These are phyloP conservation scores for Artemisia argyi DNA, from an alignment of 129 eudicot genomes.

Conservation along the genomic window DNA sequence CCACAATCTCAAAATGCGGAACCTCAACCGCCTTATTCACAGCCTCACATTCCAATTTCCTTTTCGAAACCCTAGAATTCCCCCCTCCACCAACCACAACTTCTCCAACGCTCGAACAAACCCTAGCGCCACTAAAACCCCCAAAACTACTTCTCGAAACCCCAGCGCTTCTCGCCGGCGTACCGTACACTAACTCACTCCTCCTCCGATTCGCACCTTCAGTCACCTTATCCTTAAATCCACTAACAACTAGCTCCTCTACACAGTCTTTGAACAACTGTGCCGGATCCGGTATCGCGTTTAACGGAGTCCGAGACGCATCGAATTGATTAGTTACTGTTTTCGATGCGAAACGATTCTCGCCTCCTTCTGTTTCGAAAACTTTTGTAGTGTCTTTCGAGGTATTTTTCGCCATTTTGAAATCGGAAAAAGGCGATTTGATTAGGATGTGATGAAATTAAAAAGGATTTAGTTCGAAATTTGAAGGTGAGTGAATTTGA, in stretches of 20 bases:
- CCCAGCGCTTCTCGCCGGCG: conserved; percentile 52
- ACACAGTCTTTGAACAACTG: conserved; percentile 42
- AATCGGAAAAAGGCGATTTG: background rate
- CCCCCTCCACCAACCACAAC: conserved; percentile 31
- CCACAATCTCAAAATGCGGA: conserved; percentile 66
- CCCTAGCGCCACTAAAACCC: conserved; percentile 43
- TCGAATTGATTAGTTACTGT: conserved; percentile 9
- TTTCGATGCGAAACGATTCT: conserved; percentile 37
- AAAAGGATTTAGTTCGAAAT: background rate
- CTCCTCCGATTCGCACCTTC: conserved; percentile 28
- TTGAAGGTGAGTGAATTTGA: background rate
- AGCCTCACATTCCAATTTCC: conserved; percentile 37
- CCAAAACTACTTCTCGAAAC: conserved; percentile 39
- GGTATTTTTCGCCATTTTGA: conserved; percentile 35
- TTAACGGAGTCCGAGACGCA: conserved; percentile 51
- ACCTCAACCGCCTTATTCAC: conserved; percentile 34
- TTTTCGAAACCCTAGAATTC: conserved; percentile 55
- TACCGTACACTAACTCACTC: conserved; percentile 51
- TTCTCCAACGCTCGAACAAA: conserved; percentile 34
- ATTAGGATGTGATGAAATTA: background rate
- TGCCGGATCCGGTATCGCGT: conserved; percentile 66
- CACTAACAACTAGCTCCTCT: conserved; percentile 22
- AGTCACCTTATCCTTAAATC: conserved; percentile 27
- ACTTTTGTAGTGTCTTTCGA: conserved; percentile 2
- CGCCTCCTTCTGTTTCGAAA: conserved; percentile 29